These are phyloP conservation scores for Penicillium lagena DNA, from an alignment of 495 filamentous ascomycete genomes.

Conservation along the genomic window DNA sequence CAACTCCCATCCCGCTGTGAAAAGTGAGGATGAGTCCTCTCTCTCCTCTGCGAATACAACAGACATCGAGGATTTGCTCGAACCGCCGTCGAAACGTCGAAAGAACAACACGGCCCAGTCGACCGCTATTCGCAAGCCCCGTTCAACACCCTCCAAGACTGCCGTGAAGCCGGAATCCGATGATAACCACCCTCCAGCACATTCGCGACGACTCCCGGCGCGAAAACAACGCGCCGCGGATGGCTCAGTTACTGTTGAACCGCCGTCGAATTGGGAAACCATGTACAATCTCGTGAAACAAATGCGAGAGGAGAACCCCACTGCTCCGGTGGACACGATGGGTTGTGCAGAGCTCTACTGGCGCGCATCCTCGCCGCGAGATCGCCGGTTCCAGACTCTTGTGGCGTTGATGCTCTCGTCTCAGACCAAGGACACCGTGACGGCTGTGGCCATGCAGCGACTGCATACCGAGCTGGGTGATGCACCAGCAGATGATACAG, in stretches of 20 bases:
- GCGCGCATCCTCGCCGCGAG: conserved; percentile 36
- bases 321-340: conserved; percentile 95
- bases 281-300: conserved; percentile 71
- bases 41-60: conserved; percentile 35
- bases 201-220: conserved; percentile 54
- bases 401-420: conserved; percentile 92
- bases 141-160: conserved; percentile 5
- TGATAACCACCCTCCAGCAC: conserved; percentile 20
- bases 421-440: conserved; percentile 95
- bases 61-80: conserved; percentile 63
- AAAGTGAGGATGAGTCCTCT: conserved; percentile 31
- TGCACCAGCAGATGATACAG: background rate
- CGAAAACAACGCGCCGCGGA: conserved; percentile 52
- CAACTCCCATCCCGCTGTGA: conserved; percentile 2
- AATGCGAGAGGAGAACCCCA: conserved; percentile 69
- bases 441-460: conserved; percentile 72
- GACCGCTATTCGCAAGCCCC: conserved; percentile 12
- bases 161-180: conserved; percentile 19
- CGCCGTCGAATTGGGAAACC: conserved; percentile 79
- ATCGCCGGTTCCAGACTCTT: conserved; percentile 85
- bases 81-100: conserved; percentile 40
- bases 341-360: conserved; percentile 73
- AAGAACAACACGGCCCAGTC: conserved; percentile 30
- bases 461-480: conserved; percentile 65
- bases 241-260: conserved; percentile 48